Conservation (phyloP, 2,329 filamentous ascomycete species). For the Trichoderma sp. region DNA sequence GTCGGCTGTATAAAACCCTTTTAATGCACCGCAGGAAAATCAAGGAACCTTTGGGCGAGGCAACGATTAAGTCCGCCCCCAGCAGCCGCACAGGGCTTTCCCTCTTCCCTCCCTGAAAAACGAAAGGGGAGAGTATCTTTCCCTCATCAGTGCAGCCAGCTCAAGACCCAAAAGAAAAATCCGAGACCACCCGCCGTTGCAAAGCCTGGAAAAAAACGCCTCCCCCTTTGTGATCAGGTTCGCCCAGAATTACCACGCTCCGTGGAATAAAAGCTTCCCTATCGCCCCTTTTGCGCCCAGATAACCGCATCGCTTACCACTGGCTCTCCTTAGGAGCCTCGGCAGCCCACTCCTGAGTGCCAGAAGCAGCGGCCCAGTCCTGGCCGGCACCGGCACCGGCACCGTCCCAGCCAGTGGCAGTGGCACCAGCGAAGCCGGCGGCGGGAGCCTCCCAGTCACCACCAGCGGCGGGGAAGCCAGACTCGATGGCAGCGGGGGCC, state of each 20-base stretch:
- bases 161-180: constrained; percentile 41
- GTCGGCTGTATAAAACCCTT: constrained; percentile 28
- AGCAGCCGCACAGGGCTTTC: constrained; percentile 96
- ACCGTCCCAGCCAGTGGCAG: constrained; percentile 55
- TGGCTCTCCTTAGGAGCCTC: constrained; percentile 53
- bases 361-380: constrained; percentile 64
- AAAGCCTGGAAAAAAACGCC: constrained; percentile 29
- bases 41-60: constrained; percentile 51
- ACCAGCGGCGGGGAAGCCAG: constrained; percentile 64
- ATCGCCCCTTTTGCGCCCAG: background rate
- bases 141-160: constrained; percentile 91
- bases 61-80: constrained; percentile 86
- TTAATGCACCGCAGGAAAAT: constrained; percentile 23
- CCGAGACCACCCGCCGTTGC: constrained; percentile 11
- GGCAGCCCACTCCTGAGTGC: constrained; percentile 67
- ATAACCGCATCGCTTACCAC: constrained; percentile 42
- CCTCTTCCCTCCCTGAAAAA: constrained; percentile 52
- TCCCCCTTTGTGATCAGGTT: constrained; percentile 6
- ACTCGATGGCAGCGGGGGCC: constrained; percentile 72
- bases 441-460: constrained; percentile 86
- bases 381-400: constrained; percentile 39
- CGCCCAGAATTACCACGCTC: constrained; percentile 22
- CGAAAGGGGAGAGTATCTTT: constrained; percentile 78
- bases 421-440: constrained; percentile 64
- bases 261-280: background rate